Percentiles rank a stretch among this genome's conserved stretches.
Evolutionary conservation across 169 alveolate species (phyloP).

Genomic region (Plasmodium inui): DNA sequence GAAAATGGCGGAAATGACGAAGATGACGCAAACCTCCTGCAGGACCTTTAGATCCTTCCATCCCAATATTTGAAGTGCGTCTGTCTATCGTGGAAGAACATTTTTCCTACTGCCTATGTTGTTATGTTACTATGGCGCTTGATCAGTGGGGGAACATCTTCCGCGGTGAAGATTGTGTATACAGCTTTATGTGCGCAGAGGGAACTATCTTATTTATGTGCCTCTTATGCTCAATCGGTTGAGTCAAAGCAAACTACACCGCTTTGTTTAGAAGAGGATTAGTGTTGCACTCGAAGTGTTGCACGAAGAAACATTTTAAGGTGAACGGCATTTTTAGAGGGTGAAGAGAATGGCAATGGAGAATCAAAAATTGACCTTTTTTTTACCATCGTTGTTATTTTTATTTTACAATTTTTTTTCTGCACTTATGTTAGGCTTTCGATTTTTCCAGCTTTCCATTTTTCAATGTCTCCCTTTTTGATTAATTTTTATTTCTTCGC

Average conservation of each 20-base stretch:
- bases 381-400: background rate
- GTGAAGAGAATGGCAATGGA: background rate
- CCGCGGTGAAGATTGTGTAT: background rate
- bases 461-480: background rate
- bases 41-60: slow-evolving; percentile 26
- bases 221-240: background rate
- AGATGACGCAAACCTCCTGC: slow-evolving; percentile 37
- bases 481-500: background rate
- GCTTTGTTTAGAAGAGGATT: background rate
- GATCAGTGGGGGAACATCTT: background rate
- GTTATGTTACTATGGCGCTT: background rate
- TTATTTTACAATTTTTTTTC: background rate
- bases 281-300: background rate
- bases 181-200: background rate
- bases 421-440: slow-evolving; percentile 3
- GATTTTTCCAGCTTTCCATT: background rate
- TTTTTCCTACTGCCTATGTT: background rate
- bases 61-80: background rate
- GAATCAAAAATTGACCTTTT: background rate
- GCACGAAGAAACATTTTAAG: background rate
- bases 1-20: too few species aligned
- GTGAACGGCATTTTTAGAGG: background rate
- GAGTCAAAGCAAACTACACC: background rate
- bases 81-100: background rate
- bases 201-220: background rate